A percentile compares a stretch with the other conserved stretches of the same genome.
These are phyloP conservation scores for Kodamaea sp. DNA, from an alignment of 1,139 yeast species.

Conservation along the genomic window DNA sequence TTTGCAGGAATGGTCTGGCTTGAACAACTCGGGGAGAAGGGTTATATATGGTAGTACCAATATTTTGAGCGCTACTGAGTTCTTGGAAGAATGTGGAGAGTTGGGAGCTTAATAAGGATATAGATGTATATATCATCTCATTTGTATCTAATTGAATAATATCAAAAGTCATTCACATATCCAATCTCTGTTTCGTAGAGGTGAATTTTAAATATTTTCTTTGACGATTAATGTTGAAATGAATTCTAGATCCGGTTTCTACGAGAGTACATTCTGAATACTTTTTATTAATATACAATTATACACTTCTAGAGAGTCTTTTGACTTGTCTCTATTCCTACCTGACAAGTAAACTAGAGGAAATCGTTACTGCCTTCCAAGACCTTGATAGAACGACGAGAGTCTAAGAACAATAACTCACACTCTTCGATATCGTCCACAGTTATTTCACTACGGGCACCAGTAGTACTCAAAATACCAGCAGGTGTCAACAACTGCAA, in stretches of 20 bases:
- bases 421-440: slow-evolving; percentile 84
- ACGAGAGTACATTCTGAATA: no score
- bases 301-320: slow-evolving; percentile 7
- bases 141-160: slow-evolving; percentile 2
- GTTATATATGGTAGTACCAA: slow-evolving; percentile 89
- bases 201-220: no score
- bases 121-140: slow-evolving; percentile 1
- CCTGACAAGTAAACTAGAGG: no score
- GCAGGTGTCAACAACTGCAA: slow-evolving; percentile 90
- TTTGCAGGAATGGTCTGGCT: slow-evolving; percentile 78
- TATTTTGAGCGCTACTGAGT: slow-evolving; percentile 73
- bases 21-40: slow-evolving; percentile 39
- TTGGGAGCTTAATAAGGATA: slow-evolving; percentile 49
- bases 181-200: no score
- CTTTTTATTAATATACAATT: slow-evolving; percentile 5
- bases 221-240: no score
- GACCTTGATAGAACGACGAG: slow-evolving; percentile 79
- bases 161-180: no score
- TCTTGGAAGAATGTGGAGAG: slow-evolving; percentile 68
- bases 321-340: no score
- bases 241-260: no score
- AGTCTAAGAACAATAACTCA: slow-evolving; percentile 81
- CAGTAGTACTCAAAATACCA: slow-evolving; percentile 74
- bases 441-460: slow-evolving; percentile 70
- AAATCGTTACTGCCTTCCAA: slow-evolving; percentile 58